Conservation (phyloP, 495 filamentous ascomycete genomes). For the Neurospora sp. region DNA sequence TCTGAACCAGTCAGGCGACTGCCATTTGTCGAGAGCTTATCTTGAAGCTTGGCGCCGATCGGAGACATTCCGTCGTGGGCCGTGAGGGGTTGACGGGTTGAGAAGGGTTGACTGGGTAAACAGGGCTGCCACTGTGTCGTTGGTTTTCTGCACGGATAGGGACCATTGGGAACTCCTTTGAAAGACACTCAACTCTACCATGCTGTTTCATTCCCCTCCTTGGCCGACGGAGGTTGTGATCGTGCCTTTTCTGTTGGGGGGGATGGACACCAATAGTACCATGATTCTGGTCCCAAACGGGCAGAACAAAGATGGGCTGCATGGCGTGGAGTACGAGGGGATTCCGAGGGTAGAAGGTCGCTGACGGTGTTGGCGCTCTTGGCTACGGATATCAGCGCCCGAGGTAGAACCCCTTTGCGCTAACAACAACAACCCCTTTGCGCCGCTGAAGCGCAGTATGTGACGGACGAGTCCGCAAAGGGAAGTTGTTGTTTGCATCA, state of each 20-base stretch:
- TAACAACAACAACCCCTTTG: background rate
- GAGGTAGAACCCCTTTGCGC: background rate
- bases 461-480: background rate
- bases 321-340: background rate
- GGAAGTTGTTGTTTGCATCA: background rate
- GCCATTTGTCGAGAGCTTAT: background rate
- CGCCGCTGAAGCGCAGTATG: background rate
- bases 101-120: background rate
- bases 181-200: background rate
- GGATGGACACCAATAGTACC: background rate
- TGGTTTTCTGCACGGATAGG: background rate
- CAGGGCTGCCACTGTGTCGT: background rate
- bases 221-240: background rate
- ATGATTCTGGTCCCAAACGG: background rate
- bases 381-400: background rate
- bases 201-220: background rate
- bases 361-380: background rate
- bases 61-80: background rate
- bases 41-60: background rate
- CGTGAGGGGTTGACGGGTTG: background rate
- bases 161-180: background rate
- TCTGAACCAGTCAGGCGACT: background rate
- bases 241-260: background rate
- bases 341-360: background rate
- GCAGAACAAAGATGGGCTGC: background rate